Evolutionary conservation across 306 rosid genomes (phyloP), one percentile per base, ranked within the genome.

Genomic region (Quillaja saponaria): DNA sequence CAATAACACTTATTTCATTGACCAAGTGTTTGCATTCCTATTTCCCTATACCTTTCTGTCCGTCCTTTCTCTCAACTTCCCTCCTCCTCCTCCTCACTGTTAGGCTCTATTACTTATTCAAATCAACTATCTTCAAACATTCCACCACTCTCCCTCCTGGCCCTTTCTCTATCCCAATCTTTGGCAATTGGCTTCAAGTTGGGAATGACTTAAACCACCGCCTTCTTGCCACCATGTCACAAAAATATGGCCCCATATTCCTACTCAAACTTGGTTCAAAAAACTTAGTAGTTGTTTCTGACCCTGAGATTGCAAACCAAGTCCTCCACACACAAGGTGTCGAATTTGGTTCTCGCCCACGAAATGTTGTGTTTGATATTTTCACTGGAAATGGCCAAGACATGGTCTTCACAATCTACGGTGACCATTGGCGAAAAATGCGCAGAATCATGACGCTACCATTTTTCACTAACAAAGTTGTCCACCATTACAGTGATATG

Each of bases 371-470:
- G 14, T 90, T 90, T 2, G 92, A 90, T 28, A 82, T 90, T 58
- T 90, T 87, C 80, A 90, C 95, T 0, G 90, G 95, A 10, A 84
- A 79, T 38, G 97, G 95, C 8, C 95, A 87, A 61, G 97, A 90
- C 78, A 90, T 87, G 96, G 96, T 90, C 13, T 90, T 90, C 75
- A 87, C 92, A 0, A 52, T 82, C 0, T 87, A 86, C 1, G 95
- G 95, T 0, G 90, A 90, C 9, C 95, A 90, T 11, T 90, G 95
- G 97, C 86, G 95, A 33, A 90, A 87, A 59, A 90, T 90, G 95
- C 82, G 95, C 0, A 66, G 97, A 17, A 85, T 87, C 40, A 90
- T 90, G 97, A 84, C 95, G 0, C 56, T 87, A 13, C 90, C 97
- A 0, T 87, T 90, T 34, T 90, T 90, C 81, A 90, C 97, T 3